Percentiles rank a stretch among this genome's conserved stretches.
Conservation (phyloP, 768 basidiomycete species). For the Psilocybe tampanensis region DNA sequence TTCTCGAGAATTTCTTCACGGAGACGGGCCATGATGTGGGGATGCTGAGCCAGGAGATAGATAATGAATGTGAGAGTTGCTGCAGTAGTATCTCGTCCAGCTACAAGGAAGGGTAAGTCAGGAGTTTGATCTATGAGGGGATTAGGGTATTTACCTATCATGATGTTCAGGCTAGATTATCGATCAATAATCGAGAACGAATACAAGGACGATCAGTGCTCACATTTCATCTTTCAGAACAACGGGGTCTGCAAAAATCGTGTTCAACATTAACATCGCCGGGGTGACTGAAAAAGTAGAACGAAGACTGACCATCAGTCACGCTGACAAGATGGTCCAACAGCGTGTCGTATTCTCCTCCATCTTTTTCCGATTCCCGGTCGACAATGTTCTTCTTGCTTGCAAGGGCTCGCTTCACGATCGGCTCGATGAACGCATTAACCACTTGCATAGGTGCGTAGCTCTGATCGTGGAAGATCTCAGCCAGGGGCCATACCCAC, state of each 20-base stretch:
- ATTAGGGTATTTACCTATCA: conserved; percentile 34
- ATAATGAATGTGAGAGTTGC: conserved; percentile 44
- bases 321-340: conserved; percentile 57
- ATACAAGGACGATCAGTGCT: conserved; percentile 3
- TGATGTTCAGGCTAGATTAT: conserved; percentile 41
- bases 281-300: not conserved
- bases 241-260: conserved; percentile 16
- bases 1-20: conserved; percentile 57
- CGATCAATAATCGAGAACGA: not conserved
- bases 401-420: conserved; percentile 51
- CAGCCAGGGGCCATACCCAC: conserved; percentile 55
- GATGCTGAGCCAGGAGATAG: conserved; percentile 54
- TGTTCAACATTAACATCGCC: not conserved
- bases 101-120: conserved; percentile 18
- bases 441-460: conserved; percentile 53
- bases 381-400: conserved; percentile 31
- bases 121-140: not conserved
- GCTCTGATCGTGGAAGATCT: conserved; percentile 50
- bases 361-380: conserved; percentile 31
- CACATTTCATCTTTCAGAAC: conserved; percentile 52
- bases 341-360: conserved; percentile 47
- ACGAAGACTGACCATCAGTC: conserved; percentile 40
- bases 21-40: conserved; percentile 46
- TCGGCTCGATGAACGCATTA: conserved; percentile 54
- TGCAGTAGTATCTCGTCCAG: conserved; percentile 50